A percentile compares a stretch with the other conserved stretches of the same genome.
Conservation (phyloP, 306 rosid genomes). For the Sindora glabra region DNA sequence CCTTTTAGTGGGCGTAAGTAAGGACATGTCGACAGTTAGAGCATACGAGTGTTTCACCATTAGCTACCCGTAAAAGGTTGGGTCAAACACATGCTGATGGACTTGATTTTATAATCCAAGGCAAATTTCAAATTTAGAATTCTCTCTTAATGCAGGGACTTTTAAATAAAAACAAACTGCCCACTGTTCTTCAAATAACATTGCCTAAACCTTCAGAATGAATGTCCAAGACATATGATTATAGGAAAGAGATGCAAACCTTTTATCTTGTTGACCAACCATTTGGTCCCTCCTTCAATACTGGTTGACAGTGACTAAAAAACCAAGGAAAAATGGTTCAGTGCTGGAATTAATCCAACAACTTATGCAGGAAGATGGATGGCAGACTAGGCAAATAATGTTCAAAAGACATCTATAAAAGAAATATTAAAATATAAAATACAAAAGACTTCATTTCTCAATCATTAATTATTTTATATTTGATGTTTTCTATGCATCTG, state of each 20-base stretch:
- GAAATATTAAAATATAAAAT: background rate
- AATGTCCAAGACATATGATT: background rate
- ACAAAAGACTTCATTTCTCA: background rate
- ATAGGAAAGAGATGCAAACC: constrained; percentile 37
- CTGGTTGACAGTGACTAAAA: constrained; percentile 55
- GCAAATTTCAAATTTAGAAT: no score
- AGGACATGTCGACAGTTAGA: no score
- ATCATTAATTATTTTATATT: background rate
- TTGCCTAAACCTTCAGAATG: background rate
- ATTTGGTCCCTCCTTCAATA: constrained; percentile 76
- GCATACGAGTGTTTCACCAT: no score
- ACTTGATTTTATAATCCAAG: no score
- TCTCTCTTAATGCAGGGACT: no score
- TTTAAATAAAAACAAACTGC: no score
- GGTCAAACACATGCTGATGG: no score
- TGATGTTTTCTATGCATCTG: background rate
- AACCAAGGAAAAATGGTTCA: constrained; percentile 19
- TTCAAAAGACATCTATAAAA: background rate
- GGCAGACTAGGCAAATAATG: background rate
- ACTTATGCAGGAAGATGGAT: background rate
- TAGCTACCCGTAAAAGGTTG: no score
- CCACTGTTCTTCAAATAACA: background rate
- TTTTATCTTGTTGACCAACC: constrained; percentile 79
- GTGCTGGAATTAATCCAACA: background rate
- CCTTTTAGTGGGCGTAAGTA: no score